Conservation (phyloP, 345 rosid species). For the Boechera divaricarpa region DNA sequence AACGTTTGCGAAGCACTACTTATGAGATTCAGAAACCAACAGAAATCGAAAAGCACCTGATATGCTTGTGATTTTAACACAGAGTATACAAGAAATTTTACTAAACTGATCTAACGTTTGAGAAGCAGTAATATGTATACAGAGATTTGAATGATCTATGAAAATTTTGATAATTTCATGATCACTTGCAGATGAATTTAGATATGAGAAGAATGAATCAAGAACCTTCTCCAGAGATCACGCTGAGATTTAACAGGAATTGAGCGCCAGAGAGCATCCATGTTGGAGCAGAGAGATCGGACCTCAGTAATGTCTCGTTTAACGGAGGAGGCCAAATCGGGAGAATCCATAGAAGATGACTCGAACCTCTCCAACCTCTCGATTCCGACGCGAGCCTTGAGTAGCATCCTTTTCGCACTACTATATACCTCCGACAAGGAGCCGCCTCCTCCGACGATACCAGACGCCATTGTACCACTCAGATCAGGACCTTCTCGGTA, state of each 20-base stretch:
- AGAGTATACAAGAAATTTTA: not conserved
- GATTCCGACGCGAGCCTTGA: slow-evolving; percentile 80
- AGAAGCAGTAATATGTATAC: not conserved
- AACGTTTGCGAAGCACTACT: not conserved
- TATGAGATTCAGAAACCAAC: not conserved
- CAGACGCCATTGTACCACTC: slow-evolving; percentile 34
- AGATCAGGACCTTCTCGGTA: not conserved
- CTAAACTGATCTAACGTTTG: not conserved
- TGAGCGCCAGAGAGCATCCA: slow-evolving; percentile 91
- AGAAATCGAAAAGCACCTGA: no score
- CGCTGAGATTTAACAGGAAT: slow-evolving; percentile 79
- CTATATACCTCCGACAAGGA: slow-evolving; percentile 72
- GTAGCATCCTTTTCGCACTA: slow-evolving; percentile 61
- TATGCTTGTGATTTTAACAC: slow-evolving; percentile 11
- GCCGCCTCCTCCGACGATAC: slow-evolving; percentile 58
- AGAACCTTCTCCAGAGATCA: slow-evolving; percentile 91
- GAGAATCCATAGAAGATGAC: slow-evolving; percentile 61
- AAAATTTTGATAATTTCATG: not conserved
- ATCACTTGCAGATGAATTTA: not conserved
- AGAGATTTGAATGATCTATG: not conserved
- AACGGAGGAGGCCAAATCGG: slow-evolving; percentile 71
- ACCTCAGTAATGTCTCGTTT: slow-evolving; percentile 77
- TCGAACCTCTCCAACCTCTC: slow-evolving; percentile 86
- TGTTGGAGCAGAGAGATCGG: slow-evolving; percentile 73
- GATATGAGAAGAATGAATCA: not conserved